These are phyloP conservation scores for Sporodiniella umbellata DNA, from an alignment of 371 early-diverging fungal species.

Conservation along the genomic window DNA sequence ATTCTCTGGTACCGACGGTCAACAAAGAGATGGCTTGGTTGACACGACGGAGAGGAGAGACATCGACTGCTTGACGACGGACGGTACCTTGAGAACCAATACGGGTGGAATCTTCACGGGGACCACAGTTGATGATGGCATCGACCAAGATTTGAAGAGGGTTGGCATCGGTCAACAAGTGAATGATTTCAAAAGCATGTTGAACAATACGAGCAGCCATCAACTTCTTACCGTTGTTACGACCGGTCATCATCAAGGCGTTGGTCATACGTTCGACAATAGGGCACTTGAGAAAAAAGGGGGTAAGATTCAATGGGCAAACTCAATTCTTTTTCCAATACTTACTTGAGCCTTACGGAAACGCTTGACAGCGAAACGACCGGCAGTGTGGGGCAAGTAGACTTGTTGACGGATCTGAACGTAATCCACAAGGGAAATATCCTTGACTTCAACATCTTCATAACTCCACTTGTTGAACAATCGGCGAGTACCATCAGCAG, in stretches of 20 bases:
- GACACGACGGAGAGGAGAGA: constrained; percentile 96
- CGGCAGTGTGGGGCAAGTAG: constrained; percentile 95
- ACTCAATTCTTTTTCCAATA: background rate
- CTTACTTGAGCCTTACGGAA: constrained; percentile 91
- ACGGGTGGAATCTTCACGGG: constrained; percentile 98
- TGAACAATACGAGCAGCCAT: constrained; percentile 96
- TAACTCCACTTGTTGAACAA: constrained; percentile 90
- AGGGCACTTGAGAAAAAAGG: too few species aligned
- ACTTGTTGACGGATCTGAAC: constrained; percentile 83
- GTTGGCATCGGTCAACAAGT: constrained; percentile 96
- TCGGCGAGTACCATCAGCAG: constrained; percentile 51
- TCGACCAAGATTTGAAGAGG: constrained; percentile 98
- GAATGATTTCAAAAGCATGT: constrained; percentile 98
- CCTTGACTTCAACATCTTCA: constrained; percentile 89
- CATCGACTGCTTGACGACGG: constrained; percentile 99
- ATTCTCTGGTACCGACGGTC: constrained; percentile 76
- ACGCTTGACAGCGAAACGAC: constrained; percentile 91
- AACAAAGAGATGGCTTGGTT: constrained; percentile 93
- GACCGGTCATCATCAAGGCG: constrained; percentile 99
- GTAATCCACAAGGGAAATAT: constrained; percentile 89
- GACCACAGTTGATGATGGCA: constrained; percentile 99
- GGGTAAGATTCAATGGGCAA: background rate
- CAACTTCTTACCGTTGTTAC: constrained; percentile 99
- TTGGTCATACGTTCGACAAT: constrained; percentile 98
- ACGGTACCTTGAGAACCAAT: constrained; percentile 98